phyloP scores from a whole-genome alignment of 306 rosid species.

The Rubus idaeus region DNA sequence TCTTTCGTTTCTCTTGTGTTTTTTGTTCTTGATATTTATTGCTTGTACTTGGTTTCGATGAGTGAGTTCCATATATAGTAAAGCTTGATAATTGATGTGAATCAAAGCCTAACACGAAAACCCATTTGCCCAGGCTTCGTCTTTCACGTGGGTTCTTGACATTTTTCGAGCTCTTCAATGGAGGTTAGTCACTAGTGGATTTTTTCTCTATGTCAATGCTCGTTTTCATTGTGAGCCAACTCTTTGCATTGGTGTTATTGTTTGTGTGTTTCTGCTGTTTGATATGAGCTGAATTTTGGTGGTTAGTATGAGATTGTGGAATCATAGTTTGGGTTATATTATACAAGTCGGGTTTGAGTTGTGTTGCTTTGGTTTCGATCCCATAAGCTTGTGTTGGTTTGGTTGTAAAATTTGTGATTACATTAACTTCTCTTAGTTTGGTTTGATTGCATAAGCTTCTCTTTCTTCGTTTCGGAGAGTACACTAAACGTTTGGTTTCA shows the following conservation, averaged over 20 bases:
- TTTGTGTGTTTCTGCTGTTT: constrained; percentile 24
- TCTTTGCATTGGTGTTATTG: constrained; percentile 30
- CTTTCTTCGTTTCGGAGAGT: constrained; percentile 1
- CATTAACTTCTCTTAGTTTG: neutral
- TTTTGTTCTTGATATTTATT: constrained; percentile 13
- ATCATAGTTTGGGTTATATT: constrained; percentile 25
- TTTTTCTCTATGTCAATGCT: constrained; percentile 7
- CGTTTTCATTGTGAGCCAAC: constrained; percentile 17
- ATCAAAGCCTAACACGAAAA: constrained; percentile 40
- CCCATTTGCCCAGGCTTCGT: constrained; percentile 54
- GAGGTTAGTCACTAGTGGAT: constrained; percentile 41
- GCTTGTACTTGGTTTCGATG: constrained; percentile 26
- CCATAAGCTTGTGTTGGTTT: constrained; percentile 3
- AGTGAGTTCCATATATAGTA: constrained; percentile 13
- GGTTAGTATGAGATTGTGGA: constrained; percentile 28
- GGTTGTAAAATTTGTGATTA: constrained; percentile 17
- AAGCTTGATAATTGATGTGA: constrained; percentile 34
- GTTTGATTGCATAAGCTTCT: constrained; percentile 1
- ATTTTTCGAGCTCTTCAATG: constrained; percentile 35
- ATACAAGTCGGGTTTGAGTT: constrained; percentile 31
- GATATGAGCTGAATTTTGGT: constrained; percentile 16
- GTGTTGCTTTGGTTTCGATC: constrained; percentile 17
- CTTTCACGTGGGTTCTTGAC: constrained; percentile 45
- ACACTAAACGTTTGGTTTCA: constrained; percentile 28
- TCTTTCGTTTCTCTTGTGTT: constrained; percentile 2